Evolutionary conservation across 345 rosid species (phyloP).

Genomic region (Ceriops zippeliana): DNA sequence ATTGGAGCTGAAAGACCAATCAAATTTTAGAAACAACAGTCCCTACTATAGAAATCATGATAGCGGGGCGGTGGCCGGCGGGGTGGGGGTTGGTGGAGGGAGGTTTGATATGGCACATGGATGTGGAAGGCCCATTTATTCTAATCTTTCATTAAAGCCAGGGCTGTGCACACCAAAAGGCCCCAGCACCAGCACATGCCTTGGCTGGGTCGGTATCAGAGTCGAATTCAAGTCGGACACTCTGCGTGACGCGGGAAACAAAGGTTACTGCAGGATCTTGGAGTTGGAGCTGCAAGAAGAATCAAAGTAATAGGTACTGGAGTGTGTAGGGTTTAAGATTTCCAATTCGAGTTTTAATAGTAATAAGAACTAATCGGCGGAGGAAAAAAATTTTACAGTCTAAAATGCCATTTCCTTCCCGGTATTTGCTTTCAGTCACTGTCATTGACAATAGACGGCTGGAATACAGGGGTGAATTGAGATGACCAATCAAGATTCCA

Average conservation of each 20-base stretch:
- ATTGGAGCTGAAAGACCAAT: background rate
- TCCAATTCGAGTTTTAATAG: no score
- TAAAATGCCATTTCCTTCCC: no score
- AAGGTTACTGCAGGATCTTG: background rate
- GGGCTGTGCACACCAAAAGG: no score
- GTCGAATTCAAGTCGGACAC: background rate
- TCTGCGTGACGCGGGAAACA: background rate
- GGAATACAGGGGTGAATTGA: no score
- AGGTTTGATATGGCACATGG: background rate
- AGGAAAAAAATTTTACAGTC: no score
- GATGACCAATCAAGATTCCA: no score
- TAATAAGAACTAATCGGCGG: no score
- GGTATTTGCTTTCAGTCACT: no score
- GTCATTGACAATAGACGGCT: no score
- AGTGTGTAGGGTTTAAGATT: no score
- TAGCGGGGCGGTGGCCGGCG: no score
- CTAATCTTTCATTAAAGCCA: background rate
- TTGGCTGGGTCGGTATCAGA: background rate
- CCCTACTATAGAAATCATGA: no score
- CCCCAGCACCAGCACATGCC: conserved; percentile 5
- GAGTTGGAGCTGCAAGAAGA: background rate
- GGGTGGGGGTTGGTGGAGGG: background rate
- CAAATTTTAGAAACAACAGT: background rate
- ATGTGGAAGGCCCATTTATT: background rate
- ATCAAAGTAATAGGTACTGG: background rate